These are phyloP conservation scores for Macaranga tanarius DNA, from an alignment of 441 rosid genomes.

Conservation along the genomic window DNA sequence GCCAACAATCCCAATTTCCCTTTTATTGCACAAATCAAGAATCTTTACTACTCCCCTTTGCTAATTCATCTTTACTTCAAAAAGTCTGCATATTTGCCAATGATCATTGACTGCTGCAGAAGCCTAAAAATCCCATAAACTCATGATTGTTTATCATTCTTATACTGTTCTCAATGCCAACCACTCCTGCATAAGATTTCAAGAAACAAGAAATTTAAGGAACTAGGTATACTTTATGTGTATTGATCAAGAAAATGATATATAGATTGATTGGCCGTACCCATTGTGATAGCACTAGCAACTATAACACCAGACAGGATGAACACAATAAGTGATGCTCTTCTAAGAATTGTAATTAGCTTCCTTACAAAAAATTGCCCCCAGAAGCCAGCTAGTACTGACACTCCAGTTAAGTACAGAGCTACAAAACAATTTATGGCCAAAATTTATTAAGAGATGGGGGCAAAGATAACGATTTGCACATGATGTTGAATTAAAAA, in stretches of 20 bases:
- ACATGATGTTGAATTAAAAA: not conserved
- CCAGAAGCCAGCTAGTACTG: conserved; percentile 83
- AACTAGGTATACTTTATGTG: not conserved
- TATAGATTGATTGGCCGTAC: conserved; percentile 27
- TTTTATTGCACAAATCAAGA: not conserved
- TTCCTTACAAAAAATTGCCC: conserved; percentile 82
- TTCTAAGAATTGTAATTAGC: conserved; percentile 45
- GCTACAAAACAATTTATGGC: conserved; percentile 39
- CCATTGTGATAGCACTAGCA: conserved; percentile 87
- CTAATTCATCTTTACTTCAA: not conserved
- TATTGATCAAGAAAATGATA: not conserved
- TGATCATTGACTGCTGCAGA: conserved; percentile 66
- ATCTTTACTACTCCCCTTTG: not conserved
- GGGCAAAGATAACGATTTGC: not conserved
- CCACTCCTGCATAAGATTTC: conserved; percentile 48
- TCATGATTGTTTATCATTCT: conserved; percentile 70
- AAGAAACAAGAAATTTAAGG: not conserved
- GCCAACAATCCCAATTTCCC: conserved; percentile 12
- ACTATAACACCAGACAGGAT: conserved; percentile 80
- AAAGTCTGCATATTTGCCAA: conserved; percentile 26
- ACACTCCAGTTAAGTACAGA: conserved; percentile 62
- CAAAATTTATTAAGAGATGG: not conserved
- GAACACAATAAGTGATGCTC: conserved; percentile 75
- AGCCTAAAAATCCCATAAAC: conserved; percentile 85
- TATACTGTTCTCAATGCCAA: conserved; percentile 62